Evolutionary conservation across 2,329 filamentous ascomycete genomes (phyloP), one percentile per base, ranked within the genome.

Genomic region (Ceratocystis cubensis): DNA sequence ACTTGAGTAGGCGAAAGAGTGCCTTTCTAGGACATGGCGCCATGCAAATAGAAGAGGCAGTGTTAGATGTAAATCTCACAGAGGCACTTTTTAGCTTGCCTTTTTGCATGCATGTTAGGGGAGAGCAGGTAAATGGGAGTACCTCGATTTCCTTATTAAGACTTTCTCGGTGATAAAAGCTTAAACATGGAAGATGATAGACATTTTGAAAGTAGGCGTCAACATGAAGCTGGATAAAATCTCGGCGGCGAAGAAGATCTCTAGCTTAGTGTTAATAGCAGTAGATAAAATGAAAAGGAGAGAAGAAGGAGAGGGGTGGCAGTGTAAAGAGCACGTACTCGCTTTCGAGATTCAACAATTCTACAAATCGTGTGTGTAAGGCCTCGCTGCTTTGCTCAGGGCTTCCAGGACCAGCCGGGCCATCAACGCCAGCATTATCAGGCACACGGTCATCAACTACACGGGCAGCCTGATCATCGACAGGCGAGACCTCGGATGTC

Each of bases 131-230:
- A 17, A n/a, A 57, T 30, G 25, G 48, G 48, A 50, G 8, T 70
- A 75, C 73, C 65, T 77, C 71, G 17, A 78, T 73, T 37, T 76
- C 72, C 30, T 70, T 71, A 63, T 75, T 76, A 2, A 73, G 73
- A 7, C 71, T 74, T 5, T 70, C 71, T 2, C 73, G 75, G 56
- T 78, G 75, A 4, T 78, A 71, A 65, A 77, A 76, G 10, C 75
- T 75, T 67, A 77, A 72, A 65, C 75, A 76, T 4, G 76, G 77
- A 28, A 77, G 72, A 67, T 73, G 74, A 67, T 75, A 77, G 56
- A 77, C 70, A 46, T 75, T 70, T 30, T 75, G 72, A 66, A 78
- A 76, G 67, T 76, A 78, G 0, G 74, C 75, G 61, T 77, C 73
- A 22, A 77, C 70, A 67, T 78, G 76, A 20, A 71, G 72, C 44